phyloP scores from a whole-genome alignment of 371 early-diverging fungal genomes.

The Parasitella parasitica region DNA sequence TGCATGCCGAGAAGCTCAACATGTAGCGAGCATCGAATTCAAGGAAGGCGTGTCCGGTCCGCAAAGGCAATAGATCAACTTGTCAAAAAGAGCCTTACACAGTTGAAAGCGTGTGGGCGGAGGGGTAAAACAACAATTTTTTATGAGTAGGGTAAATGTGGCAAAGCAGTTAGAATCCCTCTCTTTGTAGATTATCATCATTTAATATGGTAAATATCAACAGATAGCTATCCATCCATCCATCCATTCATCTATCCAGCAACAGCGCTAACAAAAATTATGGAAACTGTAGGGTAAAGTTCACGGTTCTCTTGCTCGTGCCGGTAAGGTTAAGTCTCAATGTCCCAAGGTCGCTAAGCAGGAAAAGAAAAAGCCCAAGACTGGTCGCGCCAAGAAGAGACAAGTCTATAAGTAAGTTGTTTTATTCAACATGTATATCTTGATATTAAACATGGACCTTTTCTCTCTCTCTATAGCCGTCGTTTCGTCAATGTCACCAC shows the following conservation, averaged over 20 bases:
- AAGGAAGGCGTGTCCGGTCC: neutral
- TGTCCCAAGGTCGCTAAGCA: slow-evolving; percentile 99
- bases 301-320: slow-evolving; percentile 99
- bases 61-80: no score
- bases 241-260: slow-evolving; percentile 8
- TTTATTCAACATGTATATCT: neutral
- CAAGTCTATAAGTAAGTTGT: slow-evolving; percentile 69
- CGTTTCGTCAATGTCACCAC: slow-evolving; percentile 95
- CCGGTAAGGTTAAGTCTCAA: slow-evolving; percentile 99
- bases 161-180: slow-evolving; percentile 1
- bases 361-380: slow-evolving; percentile 93
- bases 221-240: no score
- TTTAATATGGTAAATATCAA: slow-evolving; percentile 29
- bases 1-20: neutral
- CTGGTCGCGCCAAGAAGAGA: slow-evolving; percentile 99
- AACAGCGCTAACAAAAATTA: neutral
- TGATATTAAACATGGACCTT: neutral
- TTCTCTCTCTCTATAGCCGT: slow-evolving; percentile 53
- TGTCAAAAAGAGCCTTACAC: no score
- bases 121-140: neutral
- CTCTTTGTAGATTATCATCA: slow-evolving; percentile 23
- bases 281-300: slow-evolving; percentile 86
- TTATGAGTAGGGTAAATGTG: neutral
- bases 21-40: neutral
- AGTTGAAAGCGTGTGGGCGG: neutral